Evolutionary conservation across 371 early-diverging fungal genomes (phyloP).

Genomic region (Gilbertella persicaria): DNA sequence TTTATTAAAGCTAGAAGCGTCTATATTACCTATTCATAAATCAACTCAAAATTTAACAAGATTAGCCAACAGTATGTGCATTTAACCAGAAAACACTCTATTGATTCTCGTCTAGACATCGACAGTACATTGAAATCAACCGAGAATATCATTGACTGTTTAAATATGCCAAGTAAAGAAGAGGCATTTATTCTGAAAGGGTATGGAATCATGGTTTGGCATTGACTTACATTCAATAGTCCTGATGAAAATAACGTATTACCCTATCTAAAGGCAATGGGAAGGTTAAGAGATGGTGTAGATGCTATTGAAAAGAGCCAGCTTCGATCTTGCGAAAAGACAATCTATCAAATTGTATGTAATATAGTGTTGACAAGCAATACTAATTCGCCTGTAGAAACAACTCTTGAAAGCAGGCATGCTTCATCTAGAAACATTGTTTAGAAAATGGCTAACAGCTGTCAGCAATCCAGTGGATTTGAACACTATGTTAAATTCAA

Average conservation of each 20-base stretch:
- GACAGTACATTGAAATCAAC: conserved; percentile 70
- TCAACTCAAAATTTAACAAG: conserved; percentile 82
- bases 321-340: conserved; percentile 55
- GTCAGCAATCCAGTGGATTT: conserved; percentile 56
- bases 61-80: conserved; percentile 68
- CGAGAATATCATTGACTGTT: conserved; percentile 74
- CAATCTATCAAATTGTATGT: conserved; percentile 53
- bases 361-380: not conserved
- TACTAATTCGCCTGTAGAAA: conserved; percentile 35
- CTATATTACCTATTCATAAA: conserved; percentile 84
- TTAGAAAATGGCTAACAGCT: conserved; percentile 53
- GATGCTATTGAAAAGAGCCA: conserved; percentile 55
- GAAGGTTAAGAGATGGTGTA: conserved; percentile 57
- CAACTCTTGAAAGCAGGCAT: conserved; percentile 59
- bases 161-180: conserved; percentile 78
- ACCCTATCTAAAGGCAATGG: conserved; percentile 57
- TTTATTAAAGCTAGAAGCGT: conserved; percentile 75
- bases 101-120: conserved; percentile 54
- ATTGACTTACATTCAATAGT: conserved; percentile 13
- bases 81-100: not conserved
- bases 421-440: conserved; percentile 56
- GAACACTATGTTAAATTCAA: conserved; percentile 33
- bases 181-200: conserved; percentile 68
- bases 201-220: conserved; percentile 15
- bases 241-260: conserved; percentile 57